Evolutionary conservation across 441 rosid species (phyloP), one percentile per base, ranked within the genome.

Genomic region (Metrosideros polymorpha): DNA sequence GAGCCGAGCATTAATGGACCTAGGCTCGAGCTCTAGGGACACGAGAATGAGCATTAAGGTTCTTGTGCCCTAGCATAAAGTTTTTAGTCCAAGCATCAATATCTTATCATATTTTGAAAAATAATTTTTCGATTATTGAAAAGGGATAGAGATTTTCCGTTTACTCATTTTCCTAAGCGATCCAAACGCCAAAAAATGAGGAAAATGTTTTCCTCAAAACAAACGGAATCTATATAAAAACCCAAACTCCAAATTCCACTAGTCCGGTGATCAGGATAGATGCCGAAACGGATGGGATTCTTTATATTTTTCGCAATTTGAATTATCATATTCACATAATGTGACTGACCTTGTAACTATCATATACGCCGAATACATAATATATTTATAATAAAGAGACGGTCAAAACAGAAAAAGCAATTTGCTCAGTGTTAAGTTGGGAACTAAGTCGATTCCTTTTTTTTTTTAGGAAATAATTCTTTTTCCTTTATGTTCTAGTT

Each of bases 121-220:
- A 54, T 54, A 5, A 54, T 54, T 27, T 55, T n/a, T n/a, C n/a
- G n/a, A n/a, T n/a, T n/a, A n/a, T n/a, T n/a, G n/a, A n/a, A n/a
- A n/a, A n/a, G n/a, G n/a, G n/a, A 4, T 4, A 0, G 35, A 66
- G 2, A 32, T 9, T 2, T 9, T 4, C 7, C 24, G 0, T 32
- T 32, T 0, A 0, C 18, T 63, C 22, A 7, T 3, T 66, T 32
- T 66, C 19, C 2, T 9, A 4, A 66, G 7, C 2, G 0, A 19
- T 35, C 17, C 4, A 53, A 53, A 2, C 25, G n/a, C n/a, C n/a
- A n/a, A n/a, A n/a, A n/a, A 4, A 22, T 53, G 10, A 2, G 0
- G 4, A 53, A 53, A 53, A 53, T 7, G 4, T 22, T 53, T 53
- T 22, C 9, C 14, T 10, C 9, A 2, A 55, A 55, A 24, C 3